Conservation (phyloP, 2,329 filamentous ascomycete species). For the Didymella keratinophila region DNA sequence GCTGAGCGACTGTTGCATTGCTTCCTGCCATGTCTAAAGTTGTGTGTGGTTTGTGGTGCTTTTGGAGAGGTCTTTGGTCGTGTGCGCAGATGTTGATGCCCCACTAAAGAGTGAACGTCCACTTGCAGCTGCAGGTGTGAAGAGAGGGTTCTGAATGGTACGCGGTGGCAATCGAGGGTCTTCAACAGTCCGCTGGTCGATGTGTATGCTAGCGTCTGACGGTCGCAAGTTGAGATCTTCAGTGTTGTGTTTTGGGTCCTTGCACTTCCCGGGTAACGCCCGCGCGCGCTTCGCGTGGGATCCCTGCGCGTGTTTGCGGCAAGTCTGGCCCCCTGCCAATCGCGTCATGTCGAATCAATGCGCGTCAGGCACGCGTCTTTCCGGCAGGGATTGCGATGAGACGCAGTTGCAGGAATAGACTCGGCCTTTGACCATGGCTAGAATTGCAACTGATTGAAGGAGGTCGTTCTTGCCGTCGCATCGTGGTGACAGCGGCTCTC, state of each 20-base stretch:
- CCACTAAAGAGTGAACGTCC: neutral
- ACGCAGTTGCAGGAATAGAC: neutral
- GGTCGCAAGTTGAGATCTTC: neutral
- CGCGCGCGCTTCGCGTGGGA: constrained; percentile 20
- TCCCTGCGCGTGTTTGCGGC: constrained; percentile 23
- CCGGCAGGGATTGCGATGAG: constrained; percentile 1
- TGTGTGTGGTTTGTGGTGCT: constrained; percentile 4
- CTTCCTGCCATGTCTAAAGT: constrained; percentile 42
- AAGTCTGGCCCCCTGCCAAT: constrained; percentile 10
- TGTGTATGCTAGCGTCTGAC: constrained; percentile 1
- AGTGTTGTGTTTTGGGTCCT: constrained; percentile 32
- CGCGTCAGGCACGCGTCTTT: constrained; percentile 7
- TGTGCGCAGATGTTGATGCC: constrained; percentile 8
- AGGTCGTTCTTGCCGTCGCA: neutral
- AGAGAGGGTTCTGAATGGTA: neutral
- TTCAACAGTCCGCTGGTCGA: neutral
- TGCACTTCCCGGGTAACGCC: constrained; percentile 28
- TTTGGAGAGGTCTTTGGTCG: neutral
- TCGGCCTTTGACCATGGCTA: neutral
- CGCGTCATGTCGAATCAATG: constrained; percentile 15
- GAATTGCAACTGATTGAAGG: neutral
- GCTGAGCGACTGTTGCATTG: constrained; percentile 57
- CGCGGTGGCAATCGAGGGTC: neutral
- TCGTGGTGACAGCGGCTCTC: neutral
- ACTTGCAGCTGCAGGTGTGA: neutral